These are phyloP conservation scores for Parasitella parasitica DNA, from an alignment of 371 early-diverging fungal species.

Conservation along the genomic window DNA sequence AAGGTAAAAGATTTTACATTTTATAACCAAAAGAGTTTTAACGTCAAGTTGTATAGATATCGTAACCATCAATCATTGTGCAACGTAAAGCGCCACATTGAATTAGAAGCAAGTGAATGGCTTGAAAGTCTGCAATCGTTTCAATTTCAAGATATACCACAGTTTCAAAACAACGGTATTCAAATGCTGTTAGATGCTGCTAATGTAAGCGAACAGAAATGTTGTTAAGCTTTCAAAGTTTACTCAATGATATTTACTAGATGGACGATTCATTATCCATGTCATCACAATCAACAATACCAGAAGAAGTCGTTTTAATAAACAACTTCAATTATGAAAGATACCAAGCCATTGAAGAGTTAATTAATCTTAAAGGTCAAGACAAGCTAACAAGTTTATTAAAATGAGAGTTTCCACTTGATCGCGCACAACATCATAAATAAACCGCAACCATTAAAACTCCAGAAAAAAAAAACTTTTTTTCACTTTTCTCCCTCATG, in stretches of 20 bases:
- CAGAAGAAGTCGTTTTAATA: not conserved
- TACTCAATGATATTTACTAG: not conserved
- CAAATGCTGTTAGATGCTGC: conserved; percentile 21
- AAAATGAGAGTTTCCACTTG: too few relatives aligned
- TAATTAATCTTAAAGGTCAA: conserved; percentile 4
- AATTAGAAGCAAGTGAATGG: not conserved
- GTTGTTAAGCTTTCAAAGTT: not conserved
- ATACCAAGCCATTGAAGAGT: conserved; percentile 8
- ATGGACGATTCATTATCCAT: not conserved
- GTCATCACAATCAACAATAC: not conserved
- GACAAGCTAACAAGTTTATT: conserved; percentile 1
- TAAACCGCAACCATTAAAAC: not conserved
- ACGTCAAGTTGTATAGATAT: not conserved
- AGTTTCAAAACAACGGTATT: conserved; percentile 1
- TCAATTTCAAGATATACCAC: not conserved
- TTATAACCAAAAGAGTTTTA: not conserved
- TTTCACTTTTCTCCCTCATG: not conserved
- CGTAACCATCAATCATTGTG: not conserved
- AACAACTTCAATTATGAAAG: not conserved
- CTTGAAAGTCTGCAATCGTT: not conserved
- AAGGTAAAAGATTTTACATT: conserved; percentile 11
- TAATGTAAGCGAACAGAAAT: not conserved
- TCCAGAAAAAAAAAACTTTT: not conserved
- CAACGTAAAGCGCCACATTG: not conserved
- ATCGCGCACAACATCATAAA: too few relatives aligned